These are phyloP conservation scores for Heimioporus sp. DNA, from an alignment of 768 basidiomycete species.

Conservation along the genomic window DNA sequence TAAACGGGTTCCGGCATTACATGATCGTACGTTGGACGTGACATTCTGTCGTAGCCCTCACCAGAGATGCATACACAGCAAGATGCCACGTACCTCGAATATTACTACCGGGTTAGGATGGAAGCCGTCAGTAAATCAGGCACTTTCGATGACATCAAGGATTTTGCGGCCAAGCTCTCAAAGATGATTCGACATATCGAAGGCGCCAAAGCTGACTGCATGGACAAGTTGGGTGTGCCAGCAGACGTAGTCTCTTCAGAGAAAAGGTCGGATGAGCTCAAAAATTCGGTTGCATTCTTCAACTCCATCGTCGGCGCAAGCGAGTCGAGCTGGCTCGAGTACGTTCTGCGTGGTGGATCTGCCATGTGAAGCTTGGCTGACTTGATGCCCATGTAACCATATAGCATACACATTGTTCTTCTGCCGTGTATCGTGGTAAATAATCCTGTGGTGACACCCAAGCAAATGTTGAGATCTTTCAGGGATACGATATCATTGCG, in stretches of 20 bases:
- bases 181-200: not conserved
- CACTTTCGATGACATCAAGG: not conserved
- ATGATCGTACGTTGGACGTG: not conserved
- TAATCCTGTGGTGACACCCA: not conserved
- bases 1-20: conserved; percentile 2
- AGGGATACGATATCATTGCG: not conserved
- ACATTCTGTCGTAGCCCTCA: not conserved
- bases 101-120: not conserved
- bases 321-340: not conserved
- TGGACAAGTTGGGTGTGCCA: not conserved
- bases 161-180: not conserved
- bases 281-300: not conserved
- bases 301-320: not conserved
- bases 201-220: not conserved
- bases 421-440: not conserved
- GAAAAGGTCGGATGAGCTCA: not conserved
- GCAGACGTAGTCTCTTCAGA: not conserved
- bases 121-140: not conserved
- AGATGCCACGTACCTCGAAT: not conserved
- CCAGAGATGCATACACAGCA: not conserved
- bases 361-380: too few relatives aligned
- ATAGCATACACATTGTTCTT: not conserved
- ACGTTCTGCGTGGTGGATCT: not conserved
- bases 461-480: not conserved
- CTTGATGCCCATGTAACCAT: not conserved